phyloP scores from a whole-genome alignment of 495 filamentous ascomycete species.

The Oidiodendron maius region DNA sequence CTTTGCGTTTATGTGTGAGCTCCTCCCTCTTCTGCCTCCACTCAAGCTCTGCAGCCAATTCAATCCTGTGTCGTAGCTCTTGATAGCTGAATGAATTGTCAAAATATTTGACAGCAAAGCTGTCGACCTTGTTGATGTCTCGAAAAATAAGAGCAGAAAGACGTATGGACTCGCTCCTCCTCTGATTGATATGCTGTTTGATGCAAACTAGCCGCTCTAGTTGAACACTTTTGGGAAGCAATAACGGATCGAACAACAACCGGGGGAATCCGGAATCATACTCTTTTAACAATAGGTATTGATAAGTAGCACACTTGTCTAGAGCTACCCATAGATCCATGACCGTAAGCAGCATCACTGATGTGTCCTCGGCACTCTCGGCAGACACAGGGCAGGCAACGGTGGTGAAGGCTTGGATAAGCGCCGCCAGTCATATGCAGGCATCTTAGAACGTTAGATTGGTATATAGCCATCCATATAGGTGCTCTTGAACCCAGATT shows the following conservation, averaged over 20 bases:
- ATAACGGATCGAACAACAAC: slow-evolving; percentile 36
- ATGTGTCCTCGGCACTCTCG: slow-evolving; percentile 43
- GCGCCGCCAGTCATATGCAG: neutral
- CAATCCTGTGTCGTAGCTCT: slow-evolving; percentile 32
- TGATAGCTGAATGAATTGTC: slow-evolving; percentile 39
- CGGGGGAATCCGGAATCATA: slow-evolving; percentile 45
- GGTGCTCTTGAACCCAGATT: slow-evolving; percentile 25
- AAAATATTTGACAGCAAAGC: slow-evolving; percentile 52
- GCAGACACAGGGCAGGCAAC: slow-evolving; percentile 28
- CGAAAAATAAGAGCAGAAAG: slow-evolving; percentile 29
- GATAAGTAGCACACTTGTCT: slow-evolving; percentile 42
- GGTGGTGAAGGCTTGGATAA: slow-evolving; percentile 26
- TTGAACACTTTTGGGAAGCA: slow-evolving; percentile 42
- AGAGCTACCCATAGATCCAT: slow-evolving; percentile 59
- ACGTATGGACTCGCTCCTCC: slow-evolving; percentile 12
- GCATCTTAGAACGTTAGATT: slow-evolving; percentile 20
- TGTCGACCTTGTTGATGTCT: slow-evolving; percentile 18
- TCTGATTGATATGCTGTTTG: slow-evolving; percentile 43
- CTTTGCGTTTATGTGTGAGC: slow-evolving; percentile 24
- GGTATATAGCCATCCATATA: slow-evolving; percentile 14
- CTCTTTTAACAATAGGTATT: slow-evolving; percentile 35
- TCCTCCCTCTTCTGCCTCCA: slow-evolving; percentile 38
- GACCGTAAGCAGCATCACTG: slow-evolving; percentile 52
- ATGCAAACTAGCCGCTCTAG: slow-evolving; percentile 42
- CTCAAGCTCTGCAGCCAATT: slow-evolving; percentile 24